Base-by-base conservation (phyloP, 1,284 basidiomycete genomes). In the Moesziomyces sp. region DNA sequence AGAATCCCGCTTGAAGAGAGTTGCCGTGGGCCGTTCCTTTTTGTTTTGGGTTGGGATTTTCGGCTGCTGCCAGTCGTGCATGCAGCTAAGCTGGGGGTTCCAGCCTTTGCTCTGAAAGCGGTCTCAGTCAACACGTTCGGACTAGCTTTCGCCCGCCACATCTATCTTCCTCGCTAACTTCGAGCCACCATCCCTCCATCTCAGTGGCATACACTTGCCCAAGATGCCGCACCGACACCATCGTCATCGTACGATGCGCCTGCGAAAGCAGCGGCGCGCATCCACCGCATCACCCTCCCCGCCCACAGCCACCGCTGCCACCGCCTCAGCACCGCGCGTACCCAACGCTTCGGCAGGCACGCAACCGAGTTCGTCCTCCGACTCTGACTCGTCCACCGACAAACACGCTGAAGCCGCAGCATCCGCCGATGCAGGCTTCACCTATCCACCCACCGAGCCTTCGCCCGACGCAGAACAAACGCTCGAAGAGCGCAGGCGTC, bases 221-320 rank as follows among this genome's bases (percentile, higher is more conserved):
- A 52, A 19, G 47, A 68, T 68, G 65, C 28, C 52, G 44, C 52
- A 68, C 30, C 50, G 28, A 56, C 57, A 67, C 30, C 52, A 50
- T 50, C 54, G 65, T 5, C 65, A 68, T 28, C 54, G 65, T 6
- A 57, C 58, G 11, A 55, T 69, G 66, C 66, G 66, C 4, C 28
- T 69, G 60, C 66, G 66, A 26, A 69, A 61, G 49, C 60, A 69
- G 52, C 56, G 53, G 14, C 58, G 38, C 28, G 44, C 43, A 6
- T 45, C 50, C 5, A 18, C 44, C 3, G 13, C 46, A 28, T 48
- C 43, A 23, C 11, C 34, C 3, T 5, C 30, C 11, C n/a, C 51
- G 18, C 10, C 35, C 14, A 21, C 19, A 18, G 7, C 30, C 21
- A 3, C 4, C 7, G 7, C 26, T 38, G 11, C 34, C 26, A 47